A percentile compares a stretch with the other conserved stretches of the same genome.
These are phyloP conservation scores for Durotheca rogersii DNA, from an alignment of 495 filamentous ascomycete species.

Conservation along the genomic window DNA sequence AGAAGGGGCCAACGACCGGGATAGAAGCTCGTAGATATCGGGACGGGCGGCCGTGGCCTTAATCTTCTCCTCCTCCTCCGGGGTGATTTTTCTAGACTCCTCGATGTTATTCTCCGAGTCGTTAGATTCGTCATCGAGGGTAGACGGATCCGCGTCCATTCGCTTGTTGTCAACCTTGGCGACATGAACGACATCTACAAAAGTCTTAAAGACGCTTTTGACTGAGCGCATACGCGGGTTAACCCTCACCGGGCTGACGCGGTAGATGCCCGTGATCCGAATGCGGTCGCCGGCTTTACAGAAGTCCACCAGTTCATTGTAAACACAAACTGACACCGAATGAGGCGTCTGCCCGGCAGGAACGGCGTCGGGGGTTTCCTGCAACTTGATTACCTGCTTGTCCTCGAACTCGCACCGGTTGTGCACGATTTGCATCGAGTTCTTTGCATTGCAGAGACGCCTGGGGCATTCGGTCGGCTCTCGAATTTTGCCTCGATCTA, in stretches of 20 bases:
- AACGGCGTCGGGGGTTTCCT: conserved; percentile 93
- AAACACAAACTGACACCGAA: conserved; percentile 93
- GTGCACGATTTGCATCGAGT: conserved; percentile 98
- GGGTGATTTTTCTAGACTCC: conserved; percentile 76
- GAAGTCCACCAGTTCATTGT: conserved; percentile 94
- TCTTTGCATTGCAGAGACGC: conserved; percentile 75
- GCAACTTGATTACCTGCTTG: conserved; percentile 98
- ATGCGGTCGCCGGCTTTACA: conserved; percentile 97
- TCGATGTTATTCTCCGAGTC: conserved; percentile 73
- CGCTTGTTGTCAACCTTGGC: conserved; percentile 95
- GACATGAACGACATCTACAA: conserved; percentile 90
- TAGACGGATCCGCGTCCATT: conserved; percentile 87
- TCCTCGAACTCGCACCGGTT: conserved; percentile 94
- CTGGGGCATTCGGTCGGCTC: conserved; percentile 92
- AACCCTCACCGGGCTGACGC: conserved; percentile 90
- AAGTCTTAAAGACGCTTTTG: conserved; percentile 96
- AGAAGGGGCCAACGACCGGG: conserved; percentile 88
- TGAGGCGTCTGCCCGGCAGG: conserved; percentile 98
- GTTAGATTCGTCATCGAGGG: conserved; percentile 73
- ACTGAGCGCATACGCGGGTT: conserved; percentile 90
- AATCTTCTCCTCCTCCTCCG: conserved; percentile 93
- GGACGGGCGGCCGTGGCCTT: conserved; percentile 73
- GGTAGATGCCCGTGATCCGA: conserved; percentile 95
- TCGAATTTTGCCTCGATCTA: conserved; percentile 93
- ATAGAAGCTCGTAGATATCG: conserved; percentile 91